Evolutionary conservation across 768 basidiomycete species (phyloP).

Genomic region (Erythrobasidium yunnanense): DNA sequence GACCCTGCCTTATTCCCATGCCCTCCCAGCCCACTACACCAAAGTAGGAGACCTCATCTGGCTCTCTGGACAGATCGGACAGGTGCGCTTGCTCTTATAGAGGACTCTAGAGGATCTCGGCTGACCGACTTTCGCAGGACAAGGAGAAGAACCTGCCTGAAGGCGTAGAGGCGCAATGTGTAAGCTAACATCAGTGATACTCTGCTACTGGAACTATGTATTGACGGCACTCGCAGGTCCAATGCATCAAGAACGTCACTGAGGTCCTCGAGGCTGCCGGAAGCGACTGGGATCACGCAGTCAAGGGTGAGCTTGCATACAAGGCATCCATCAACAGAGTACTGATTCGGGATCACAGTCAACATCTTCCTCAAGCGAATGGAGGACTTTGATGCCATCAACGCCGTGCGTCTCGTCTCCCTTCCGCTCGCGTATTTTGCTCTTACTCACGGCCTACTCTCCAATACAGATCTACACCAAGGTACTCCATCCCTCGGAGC

Average conservation of each 20-base stretch:
- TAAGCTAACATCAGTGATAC: not conserved
- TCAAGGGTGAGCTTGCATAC: not conserved
- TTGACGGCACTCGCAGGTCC: not conserved
- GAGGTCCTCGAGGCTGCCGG: slow-evolving; percentile 18
- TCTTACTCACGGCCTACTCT: too few relatives aligned
- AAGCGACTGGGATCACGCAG: slow-evolving; percentile 4
- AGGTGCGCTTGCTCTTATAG: too few relatives aligned
- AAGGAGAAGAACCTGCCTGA: slow-evolving; percentile 14
- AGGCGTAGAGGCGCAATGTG: slow-evolving; percentile 17
- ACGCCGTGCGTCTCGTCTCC: not conserved
- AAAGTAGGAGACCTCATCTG: slow-evolving; percentile 10
- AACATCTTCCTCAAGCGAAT: slow-evolving; percentile 23
- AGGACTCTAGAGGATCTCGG: too few relatives aligned
- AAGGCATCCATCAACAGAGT: too few relatives aligned
- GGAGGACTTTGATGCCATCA: slow-evolving; percentile 23
- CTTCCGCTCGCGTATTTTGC: not conserved
- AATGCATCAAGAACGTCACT: slow-evolving; percentile 1
- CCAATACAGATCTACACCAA: not conserved
- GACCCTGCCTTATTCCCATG: not conserved
- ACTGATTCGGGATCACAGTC: too few relatives aligned
- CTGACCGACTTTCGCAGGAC: too few relatives aligned
- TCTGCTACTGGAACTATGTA: not conserved
- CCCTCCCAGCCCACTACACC: slow-evolving; percentile 1
- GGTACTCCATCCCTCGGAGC: not conserved
- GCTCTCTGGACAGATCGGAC: slow-evolving; percentile 12